Evolutionary conservation across 2,329 filamentous ascomycete species (phyloP), one percentile per base, ranked within the genome.

Genomic region (Fusarium nematophilum): DNA sequence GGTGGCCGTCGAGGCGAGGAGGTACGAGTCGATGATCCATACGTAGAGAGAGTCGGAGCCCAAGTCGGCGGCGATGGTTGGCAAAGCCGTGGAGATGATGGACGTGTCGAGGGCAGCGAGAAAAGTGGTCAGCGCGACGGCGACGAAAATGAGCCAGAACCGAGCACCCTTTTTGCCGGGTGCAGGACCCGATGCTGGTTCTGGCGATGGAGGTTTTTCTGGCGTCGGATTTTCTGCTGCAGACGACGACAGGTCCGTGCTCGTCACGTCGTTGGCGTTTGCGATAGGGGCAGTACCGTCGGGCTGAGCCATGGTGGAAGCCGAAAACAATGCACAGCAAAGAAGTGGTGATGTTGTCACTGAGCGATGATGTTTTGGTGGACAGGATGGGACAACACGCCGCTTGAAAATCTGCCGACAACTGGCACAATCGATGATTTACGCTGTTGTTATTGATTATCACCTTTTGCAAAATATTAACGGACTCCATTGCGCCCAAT

Each of bases 61-160:
- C 6, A 72, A 51, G 33, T 66, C 62, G 1, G 50, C 40, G 3
- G 62, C 54, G 15, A 72, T 68, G 3, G 57, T 57, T 3, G 74
- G 72, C 15, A 75, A 48, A 1, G 70, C 71, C 1, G 71, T 75
- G 4, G 71, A 67, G 3, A 69, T 68, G 26, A 76, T 70, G 9
- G 70, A 68, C 3, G 38, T 53, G n/a, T 70, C 68, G n/a, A 70
- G 47, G 4, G 68, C 52, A 11, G 66, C 64, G 14, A 73, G 61
- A 5, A 74, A 55, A 5, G 49, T 57, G 1, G 64, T 57, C n/a
- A 72, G 17, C 4, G 53, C 34, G 29, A 69, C 48, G 39, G 59
- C 57, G 7, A 46, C 47, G 2, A 70, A 57, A n/a, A 70, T 54
- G 9, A 50, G 39, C 66, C 66, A 69, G 38, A 70, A 64, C 13